Conservation (phyloP, 139 green algal genomes). For the Spirogloea muscicola region DNA sequence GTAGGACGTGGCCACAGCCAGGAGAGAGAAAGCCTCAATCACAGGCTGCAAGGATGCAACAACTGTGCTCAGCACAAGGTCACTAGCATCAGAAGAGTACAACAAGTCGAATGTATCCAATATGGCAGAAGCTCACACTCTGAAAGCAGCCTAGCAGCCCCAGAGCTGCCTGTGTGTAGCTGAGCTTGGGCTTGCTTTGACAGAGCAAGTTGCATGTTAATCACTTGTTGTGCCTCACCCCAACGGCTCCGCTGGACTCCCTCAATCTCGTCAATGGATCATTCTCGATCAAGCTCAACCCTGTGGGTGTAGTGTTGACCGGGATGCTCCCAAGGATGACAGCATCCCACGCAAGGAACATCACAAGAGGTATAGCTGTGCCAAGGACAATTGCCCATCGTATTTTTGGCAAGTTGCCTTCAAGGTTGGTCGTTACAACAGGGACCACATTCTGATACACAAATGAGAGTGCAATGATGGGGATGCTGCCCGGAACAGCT, state of each 20-base stretch:
- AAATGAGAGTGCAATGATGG: conserved; percentile 67
- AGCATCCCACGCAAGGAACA: conserved; percentile 70
- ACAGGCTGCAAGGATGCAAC: conserved; percentile 34
- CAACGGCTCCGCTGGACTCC: conserved; percentile 19
- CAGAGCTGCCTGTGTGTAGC: background rate
- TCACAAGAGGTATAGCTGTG: conserved; percentile 56
- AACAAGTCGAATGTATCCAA: background rate
- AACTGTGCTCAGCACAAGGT: no score
- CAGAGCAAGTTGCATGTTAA: background rate
- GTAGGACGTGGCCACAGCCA: conserved; percentile 66
- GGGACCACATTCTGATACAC: conserved; percentile 77
- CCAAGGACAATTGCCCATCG: conserved; percentile 56
- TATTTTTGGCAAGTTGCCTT: conserved; percentile 54
- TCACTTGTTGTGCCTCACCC: conserved; percentile 17
- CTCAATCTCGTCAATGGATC: conserved; percentile 52
- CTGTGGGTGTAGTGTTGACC: background rate
- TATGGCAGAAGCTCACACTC: background rate
- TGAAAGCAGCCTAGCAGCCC: background rate
- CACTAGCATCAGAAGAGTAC: background rate
- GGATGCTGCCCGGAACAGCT: conserved; percentile 61
- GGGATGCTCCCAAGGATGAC: conserved; percentile 63
- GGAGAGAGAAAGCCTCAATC: conserved; percentile 55
- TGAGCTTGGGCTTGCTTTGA: background rate
- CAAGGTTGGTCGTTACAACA: conserved; percentile 48
- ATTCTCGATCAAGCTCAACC: background rate